These are phyloP conservation scores for Monsonia emarginata DNA, from an alignment of 441 rosid genomes.

Conservation along the genomic window DNA sequence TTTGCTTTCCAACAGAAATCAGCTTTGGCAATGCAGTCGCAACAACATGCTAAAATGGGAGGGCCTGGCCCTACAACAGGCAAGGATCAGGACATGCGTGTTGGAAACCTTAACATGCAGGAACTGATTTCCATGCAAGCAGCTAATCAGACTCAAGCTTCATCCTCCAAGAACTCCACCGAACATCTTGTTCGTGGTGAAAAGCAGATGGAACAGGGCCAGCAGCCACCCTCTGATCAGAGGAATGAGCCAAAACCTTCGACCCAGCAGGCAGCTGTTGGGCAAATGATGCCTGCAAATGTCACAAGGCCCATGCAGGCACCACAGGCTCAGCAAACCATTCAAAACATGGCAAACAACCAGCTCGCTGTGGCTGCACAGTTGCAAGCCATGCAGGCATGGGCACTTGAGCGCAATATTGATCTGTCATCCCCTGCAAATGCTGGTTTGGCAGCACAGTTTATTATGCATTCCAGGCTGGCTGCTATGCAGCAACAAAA, in stretches of 20 bases:
- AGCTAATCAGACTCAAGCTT: slow-evolving; percentile 67
- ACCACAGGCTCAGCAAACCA: slow-evolving; percentile 50
- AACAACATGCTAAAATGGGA: slow-evolving; percentile 73
- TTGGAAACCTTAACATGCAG: slow-evolving; percentile 72
- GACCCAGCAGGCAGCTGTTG: slow-evolving; percentile 39
- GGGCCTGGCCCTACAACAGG: slow-evolving; percentile 39
- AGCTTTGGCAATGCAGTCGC: slow-evolving; percentile 35
- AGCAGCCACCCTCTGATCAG: slow-evolving; percentile 43
- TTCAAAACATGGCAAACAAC: slow-evolving; percentile 54
- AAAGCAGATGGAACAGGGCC: slow-evolving; percentile 60
- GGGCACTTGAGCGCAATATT: slow-evolving; percentile 83
- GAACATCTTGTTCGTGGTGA: slow-evolving; percentile 62
- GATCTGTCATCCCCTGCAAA: slow-evolving; percentile 89
- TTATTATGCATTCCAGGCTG: slow-evolving; percentile 80
- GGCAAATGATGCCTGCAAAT: slow-evolving; percentile 54
- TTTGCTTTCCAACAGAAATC: slow-evolving; percentile 74
- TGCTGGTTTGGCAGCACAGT: slow-evolving; percentile 75
- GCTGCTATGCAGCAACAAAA: slow-evolving; percentile 53
- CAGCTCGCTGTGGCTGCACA: slow-evolving; percentile 72
- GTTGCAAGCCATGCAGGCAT: slow-evolving; percentile 74
- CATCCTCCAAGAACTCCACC: slow-evolving; percentile 62
- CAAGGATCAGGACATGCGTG: slow-evolving; percentile 63
- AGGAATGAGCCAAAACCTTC: slow-evolving; percentile 54
- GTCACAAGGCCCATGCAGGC: slow-evolving; percentile 63
- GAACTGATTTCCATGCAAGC: slow-evolving; percentile 69